Conservation (phyloP, 2,329 filamentous ascomycete species). For the Salinomyces thailandicus region DNA sequence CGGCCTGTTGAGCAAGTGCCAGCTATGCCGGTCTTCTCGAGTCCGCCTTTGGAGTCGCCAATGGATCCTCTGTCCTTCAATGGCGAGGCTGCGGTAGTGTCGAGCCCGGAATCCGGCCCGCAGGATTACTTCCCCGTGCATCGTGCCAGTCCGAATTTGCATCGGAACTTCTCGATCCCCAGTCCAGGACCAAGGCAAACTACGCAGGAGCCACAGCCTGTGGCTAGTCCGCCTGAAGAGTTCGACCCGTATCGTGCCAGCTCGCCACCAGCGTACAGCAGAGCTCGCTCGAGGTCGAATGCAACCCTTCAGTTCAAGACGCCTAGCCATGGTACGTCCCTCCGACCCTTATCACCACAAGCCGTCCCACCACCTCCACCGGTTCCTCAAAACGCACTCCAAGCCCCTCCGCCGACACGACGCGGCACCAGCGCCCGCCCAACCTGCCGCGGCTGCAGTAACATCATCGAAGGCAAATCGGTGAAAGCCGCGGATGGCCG, state of each 20-base stretch:
- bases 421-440: conserved; percentile 47
- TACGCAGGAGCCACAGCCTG: neutral
- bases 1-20: conserved; percentile 2
- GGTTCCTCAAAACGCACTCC: conserved; percentile 8
- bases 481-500: conserved; percentile 88
- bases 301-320: conserved; percentile 2
- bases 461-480: conserved; percentile 77
- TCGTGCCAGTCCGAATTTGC: conserved; percentile 1
- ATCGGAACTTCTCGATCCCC: neutral
- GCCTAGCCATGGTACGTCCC: neutral
- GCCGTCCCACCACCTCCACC: conserved; percentile 9
- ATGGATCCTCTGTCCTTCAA: conserved; percentile 23
- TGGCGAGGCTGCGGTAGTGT: neutral
- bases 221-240: conserved; percentile 3
- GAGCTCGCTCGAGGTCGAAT: conserved; percentile 6
- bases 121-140: neutral
- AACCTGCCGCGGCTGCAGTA: conserved; percentile 70
- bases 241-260: conserved; percentile 9
- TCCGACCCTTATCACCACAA: conserved; percentile 5
- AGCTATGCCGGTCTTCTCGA: conserved; percentile 3
- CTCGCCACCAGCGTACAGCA: conserved; percentile 4
- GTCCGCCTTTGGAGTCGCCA: conserved; percentile 21
- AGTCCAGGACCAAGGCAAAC: neutral
- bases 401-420: conserved; percentile 15
- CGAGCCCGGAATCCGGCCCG: neutral